A percentile compares a stretch with the other conserved stretches of the same genome.
Evolutionary conservation across 331 rosid genomes (phyloP).

Genomic region (Quercus phellos): DNA sequence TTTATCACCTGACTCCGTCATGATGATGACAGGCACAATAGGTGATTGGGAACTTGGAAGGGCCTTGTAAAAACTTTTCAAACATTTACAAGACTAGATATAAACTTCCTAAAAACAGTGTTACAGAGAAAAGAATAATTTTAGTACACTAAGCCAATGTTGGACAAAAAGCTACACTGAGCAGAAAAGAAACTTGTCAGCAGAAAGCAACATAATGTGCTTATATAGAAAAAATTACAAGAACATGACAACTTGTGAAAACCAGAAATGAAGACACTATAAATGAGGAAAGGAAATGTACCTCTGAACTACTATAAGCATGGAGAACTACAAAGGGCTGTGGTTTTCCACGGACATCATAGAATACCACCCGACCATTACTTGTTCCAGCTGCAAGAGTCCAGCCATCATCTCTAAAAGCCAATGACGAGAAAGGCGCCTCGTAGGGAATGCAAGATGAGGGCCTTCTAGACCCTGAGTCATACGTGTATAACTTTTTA

Average conservation of each 20-base stretch:
- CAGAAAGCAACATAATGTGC: neutral
- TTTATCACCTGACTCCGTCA: neutral
- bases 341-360: slow-evolving; percentile 94
- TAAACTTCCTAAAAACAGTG: neutral
- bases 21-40: no score
- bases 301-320: slow-evolving; percentile 93
- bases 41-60: no score
- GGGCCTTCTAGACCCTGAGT: slow-evolving; percentile 78
- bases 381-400: slow-evolving; percentile 97
- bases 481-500: slow-evolving; percentile 87
- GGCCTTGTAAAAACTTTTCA: neutral
- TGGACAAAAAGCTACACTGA: neutral
- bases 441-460: slow-evolving; percentile 79
- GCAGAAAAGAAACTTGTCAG: neutral
- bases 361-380: slow-evolving; percentile 90
- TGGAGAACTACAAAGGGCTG: slow-evolving; percentile 88
- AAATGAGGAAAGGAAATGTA: slow-evolving; percentile 19
- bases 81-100: neutral
- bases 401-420: slow-evolving; percentile 92
- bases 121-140: neutral
- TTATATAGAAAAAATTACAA: neutral
- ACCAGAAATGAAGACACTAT: slow-evolving; percentile 7
- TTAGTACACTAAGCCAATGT: neutral
- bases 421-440: slow-evolving; percentile 89
- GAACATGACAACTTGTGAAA: neutral